Evolutionary conservation across 441 rosid genomes (phyloP).

Genomic region (Populus tomentosa): DNA sequence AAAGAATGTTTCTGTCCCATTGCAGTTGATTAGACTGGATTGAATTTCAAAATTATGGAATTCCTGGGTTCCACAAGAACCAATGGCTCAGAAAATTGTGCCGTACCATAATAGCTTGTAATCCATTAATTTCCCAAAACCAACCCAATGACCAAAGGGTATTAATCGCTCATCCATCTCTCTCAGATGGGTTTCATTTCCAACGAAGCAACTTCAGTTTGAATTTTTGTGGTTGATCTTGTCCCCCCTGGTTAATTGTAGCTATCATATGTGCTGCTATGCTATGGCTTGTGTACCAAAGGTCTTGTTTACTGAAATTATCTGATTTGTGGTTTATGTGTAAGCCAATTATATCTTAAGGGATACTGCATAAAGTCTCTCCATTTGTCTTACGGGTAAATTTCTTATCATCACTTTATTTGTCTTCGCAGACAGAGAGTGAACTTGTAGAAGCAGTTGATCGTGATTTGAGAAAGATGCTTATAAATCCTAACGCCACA

Average conservation of each 20-base stretch:
- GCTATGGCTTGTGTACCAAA: background rate
- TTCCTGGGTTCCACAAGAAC: background rate
- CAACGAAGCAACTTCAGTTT: background rate
- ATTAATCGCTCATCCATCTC: background rate
- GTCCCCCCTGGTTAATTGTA: background rate
- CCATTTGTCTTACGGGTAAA: background rate
- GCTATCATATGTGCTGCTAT: background rate
- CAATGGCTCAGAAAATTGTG: background rate
- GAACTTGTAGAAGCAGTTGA: constrained; percentile 81
- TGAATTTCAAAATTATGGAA: background rate
- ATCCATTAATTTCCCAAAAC: background rate
- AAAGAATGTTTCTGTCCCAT: background rate
- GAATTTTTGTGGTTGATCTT: background rate
- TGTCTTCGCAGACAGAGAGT: constrained; percentile 40
- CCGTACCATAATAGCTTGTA: background rate
- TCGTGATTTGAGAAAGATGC: constrained; percentile 84
- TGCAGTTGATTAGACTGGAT: background rate
- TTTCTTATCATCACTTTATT: constrained; percentile 3
- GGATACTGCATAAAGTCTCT: too few relatives aligned
- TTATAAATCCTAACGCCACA: constrained; percentile 61
- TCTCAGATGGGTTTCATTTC: background rate
- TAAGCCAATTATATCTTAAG: too few relatives aligned
- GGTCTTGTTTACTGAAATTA: background rate
- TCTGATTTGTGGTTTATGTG: too few relatives aligned
- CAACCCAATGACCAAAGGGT: background rate